phyloP scores from a whole-genome alignment of 2,329 filamentous ascomycete genomes.

The Fusarium gaditjirri region DNA sequence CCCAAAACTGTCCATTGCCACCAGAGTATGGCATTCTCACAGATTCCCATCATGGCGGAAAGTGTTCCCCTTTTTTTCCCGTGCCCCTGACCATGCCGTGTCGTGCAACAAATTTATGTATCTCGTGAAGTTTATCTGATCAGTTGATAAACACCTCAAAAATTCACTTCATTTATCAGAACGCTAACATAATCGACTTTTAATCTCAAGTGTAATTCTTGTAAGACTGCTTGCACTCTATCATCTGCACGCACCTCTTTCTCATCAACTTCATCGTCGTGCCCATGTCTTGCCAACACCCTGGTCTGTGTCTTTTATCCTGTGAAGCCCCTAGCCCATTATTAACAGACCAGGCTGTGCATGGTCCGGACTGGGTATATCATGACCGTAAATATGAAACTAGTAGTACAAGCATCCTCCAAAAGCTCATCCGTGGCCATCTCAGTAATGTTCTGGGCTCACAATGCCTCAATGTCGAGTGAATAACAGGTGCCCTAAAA shows the following conservation, averaged over 20 bases:
- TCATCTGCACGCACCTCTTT: constrained; percentile 2
- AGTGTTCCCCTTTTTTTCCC: background rate
- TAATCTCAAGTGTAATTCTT: constrained; percentile 28
- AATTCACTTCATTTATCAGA: background rate
- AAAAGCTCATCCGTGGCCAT: background rate
- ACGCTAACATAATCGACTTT: background rate
- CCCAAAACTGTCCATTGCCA: background rate
- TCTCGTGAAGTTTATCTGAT: background rate
- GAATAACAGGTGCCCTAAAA: constrained; percentile 12
- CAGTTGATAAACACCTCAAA: background rate
- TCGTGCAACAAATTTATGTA: background rate
- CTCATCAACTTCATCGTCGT: constrained; percentile 17
- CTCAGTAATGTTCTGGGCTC: background rate
- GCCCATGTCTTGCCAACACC: constrained; percentile 12
- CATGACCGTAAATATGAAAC: constrained; percentile 43
- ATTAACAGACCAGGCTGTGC: constrained; percentile 28
- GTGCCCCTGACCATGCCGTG: no score
- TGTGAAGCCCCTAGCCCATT: constrained; percentile 4
- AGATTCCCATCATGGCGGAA: constrained; percentile 15
- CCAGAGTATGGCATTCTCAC: constrained; percentile 27
- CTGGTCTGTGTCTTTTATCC: constrained; percentile 4
- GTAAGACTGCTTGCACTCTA: constrained; percentile 19
- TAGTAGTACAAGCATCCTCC: constrained; percentile 39
- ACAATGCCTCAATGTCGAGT: constrained; percentile 26
- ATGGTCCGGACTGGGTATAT: constrained; percentile 41